Base-by-base conservation (phyloP, 2,329 filamentous ascomycete species). In the Pseudocercospora pini-densiflorae region DNA sequence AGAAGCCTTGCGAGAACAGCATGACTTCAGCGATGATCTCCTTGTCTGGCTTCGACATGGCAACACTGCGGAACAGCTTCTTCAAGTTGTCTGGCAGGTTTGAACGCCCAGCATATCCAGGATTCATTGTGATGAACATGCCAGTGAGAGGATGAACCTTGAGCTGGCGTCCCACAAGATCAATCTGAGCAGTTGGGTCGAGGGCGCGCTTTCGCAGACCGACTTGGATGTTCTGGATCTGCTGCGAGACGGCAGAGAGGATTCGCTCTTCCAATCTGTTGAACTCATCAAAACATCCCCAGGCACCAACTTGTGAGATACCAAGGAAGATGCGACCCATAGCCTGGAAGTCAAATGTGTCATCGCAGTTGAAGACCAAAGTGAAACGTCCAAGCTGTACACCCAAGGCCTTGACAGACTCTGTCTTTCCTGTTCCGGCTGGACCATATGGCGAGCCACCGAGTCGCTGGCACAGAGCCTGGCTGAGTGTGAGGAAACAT, bases 61-160 rank as follows among this genome's bases (percentile, higher is more conserved):
- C 95, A 60, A 99, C 94, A 76, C 95, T 99, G 77, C 96, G 90
- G 88, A 99, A 99, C 47, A 99, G 85, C 82, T 99, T 99, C 88
- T 99, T 99, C 83, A 99, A 81, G 79, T 99, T 99, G 82, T 99
- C 95, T 1, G 95, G 95, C 76, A 99, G 83, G 81, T 99, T 99
- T 59, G 95, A 99, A 80, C 95, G 92, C 64, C 95, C 95, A 61
- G 95, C 95, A 81, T 99, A 99, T 61, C 95, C 95, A 79, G 95
- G 95, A 79, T 99, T 99, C 96, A 99, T 99, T 45, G 95, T 99
- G 79, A 99, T 99, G 84, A 99, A 99, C 78, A 99, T 95, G 73
- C 95, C 95, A 59, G 96, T 98, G 77, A 97, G 97, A 68, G 87
- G 86, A 75, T 97, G 96, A 72, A 99, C 95, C 69, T 86, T 88